Conservation (phyloP, 2,329 filamentous ascomycete species). For the Celoporthe dispersa region DNA sequence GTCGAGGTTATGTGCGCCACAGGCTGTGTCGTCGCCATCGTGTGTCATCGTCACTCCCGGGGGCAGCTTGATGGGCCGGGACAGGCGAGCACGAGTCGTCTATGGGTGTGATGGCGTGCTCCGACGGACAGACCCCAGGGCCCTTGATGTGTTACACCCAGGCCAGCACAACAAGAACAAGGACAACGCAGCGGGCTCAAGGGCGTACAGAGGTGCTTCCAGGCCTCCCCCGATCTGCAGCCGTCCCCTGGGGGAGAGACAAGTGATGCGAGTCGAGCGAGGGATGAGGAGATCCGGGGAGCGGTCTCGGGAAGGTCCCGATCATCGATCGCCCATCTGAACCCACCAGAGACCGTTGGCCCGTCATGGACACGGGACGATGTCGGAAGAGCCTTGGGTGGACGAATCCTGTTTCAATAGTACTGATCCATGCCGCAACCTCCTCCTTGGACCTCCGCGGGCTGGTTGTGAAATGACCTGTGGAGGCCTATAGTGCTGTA, state of each 20-base stretch:
- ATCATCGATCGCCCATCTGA: background rate
- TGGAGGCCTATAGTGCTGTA: background rate
- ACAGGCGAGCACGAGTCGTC: background rate
- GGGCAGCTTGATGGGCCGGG: background rate
- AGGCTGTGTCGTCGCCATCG: constrained; percentile 9
- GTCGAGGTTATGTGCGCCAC: background rate
- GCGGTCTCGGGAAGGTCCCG: constrained; percentile 1
- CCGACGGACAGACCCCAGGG: background rate
- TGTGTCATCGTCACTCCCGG: constrained; percentile 2
- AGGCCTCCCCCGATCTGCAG: background rate
- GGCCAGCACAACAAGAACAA: background rate
- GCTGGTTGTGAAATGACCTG: background rate
- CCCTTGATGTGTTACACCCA: constrained; percentile 3
- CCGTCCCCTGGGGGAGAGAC: background rate
- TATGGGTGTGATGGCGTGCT: constrained; percentile 10
- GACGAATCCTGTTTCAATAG: background rate
- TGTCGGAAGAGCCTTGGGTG: background rate
- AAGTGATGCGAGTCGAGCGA: background rate
- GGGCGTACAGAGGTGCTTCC: background rate
- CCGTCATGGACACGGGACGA: background rate
- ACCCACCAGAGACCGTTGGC: background rate
- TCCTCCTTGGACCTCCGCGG: background rate
- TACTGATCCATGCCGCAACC: background rate
- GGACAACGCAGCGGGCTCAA: background rate
- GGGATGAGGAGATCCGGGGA: background rate